Evolutionary conservation across 179 eudicot species (phyloP), one percentile per base, ranked within the genome.

Genomic region (Sideroxylon spinosum): DNA sequence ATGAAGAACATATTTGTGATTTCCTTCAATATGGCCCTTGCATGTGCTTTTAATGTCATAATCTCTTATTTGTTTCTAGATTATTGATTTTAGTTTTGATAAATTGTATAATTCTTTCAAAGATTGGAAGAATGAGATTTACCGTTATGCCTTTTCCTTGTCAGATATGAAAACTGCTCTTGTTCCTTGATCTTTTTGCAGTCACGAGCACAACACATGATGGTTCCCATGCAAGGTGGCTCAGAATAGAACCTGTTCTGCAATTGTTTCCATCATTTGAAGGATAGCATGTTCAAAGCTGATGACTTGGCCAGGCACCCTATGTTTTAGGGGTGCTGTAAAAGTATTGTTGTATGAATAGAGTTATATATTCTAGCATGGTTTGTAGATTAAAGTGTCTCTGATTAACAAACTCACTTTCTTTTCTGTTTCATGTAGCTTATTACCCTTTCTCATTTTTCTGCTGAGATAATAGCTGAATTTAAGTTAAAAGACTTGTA

Each of bases 191-290:
- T 12, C 56, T 9, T 26, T 59, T 74, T 59, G 67, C 77, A 74
- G 77, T 74, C 77, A 74, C 77, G 60, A 74, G 77, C 67, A 20
- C 77, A 60, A 20, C 77, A 59, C 44, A 74, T 74, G 77, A 74
- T 74, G 77, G 53, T 48, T 46, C 63, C 67, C 52, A 57, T 37
- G 53, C 77, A 74, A 37, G 77, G 67, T 29, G 56, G 16, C 56
- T 52, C 12, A 59, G 77, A 59, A 19, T 74, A 59, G 67, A 59
- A n/a, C 29, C 14, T 46, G 19, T 56, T 57, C 50, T 17, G 50
- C 19, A 59, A 8, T 10, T 29, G 64, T 55, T 73, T 32, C 52
- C 5, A 57, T 73, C 52, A 28, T 37, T 37, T 37, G 44, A 37
- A 37, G 44, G 44, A 37, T 37, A 37, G 3, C 44, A 37, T 37